Percentiles rank a stretch among this genome's conserved stretches.
Conservation (phyloP, 192 early-diverging fungal species). For the Powellomyces hirtus region DNA sequence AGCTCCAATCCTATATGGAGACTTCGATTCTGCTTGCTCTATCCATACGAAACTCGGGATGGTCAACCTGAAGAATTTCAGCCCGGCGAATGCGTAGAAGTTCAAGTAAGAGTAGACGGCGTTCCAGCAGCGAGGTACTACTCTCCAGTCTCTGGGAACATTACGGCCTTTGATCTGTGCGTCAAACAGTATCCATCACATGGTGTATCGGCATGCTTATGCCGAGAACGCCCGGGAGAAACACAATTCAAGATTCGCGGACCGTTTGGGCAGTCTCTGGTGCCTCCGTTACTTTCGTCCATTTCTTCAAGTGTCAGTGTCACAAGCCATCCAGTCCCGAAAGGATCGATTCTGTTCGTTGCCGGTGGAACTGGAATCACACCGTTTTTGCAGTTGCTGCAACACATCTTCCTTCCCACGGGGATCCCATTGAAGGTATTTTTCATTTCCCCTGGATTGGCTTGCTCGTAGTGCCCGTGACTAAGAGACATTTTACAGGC, state of each 20-base stretch:
- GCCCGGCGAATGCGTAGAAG: conserved; percentile 42
- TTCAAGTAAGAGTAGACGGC: conserved; percentile 35
- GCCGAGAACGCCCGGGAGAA: conserved; percentile 32
- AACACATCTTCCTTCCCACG: conserved; percentile 38
- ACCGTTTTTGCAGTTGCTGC: conserved; percentile 30
- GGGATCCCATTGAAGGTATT: conserved; percentile 26
- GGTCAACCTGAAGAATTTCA: conserved; percentile 26
- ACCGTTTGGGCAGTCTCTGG: conserved; percentile 36
- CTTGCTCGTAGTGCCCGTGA: too few species aligned
- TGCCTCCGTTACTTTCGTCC: conserved; percentile 14
- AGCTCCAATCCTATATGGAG: conserved; percentile 8
- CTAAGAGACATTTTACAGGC: too few species aligned
- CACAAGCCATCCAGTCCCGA: background rate
- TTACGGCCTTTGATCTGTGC: conserved; percentile 32
- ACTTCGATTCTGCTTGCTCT: conserved; percentile 36
- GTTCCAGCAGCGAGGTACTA: conserved; percentile 33
- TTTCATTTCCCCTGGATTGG: background rate
- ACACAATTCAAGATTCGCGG: conserved; percentile 45
- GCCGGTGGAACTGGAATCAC: conserved; percentile 40
- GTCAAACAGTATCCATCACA: conserved; percentile 24
- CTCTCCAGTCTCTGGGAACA: conserved; percentile 26
- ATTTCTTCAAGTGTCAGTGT: background rate
- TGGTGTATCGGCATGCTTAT: background rate
- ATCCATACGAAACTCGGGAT: conserved; percentile 31
- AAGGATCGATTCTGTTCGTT: conserved; percentile 30